A percentile compares a stretch with the other conserved stretches of the same genome.
phyloP scores from a whole-genome alignment of 345 rosid genomes.

The Brassica napus region Da-Ae NC_063435.1:2730501-2731000 shows the following conservation, averaged over 20 bases:
- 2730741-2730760: background rate
- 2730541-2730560: background rate
- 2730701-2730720: background rate
- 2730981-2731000: constrained; percentile 24
- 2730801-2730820: background rate
- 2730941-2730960: background rate
- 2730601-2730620: background rate
- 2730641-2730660: background rate
- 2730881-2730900: background rate
- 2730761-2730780: background rate
- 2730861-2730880: background rate
- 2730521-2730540: background rate
- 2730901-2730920: background rate
- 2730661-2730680: background rate
- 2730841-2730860: background rate
- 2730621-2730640: background rate
- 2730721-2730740: background rate
- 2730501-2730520: background rate
- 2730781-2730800: background rate
- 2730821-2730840: background rate
- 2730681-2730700: background rate
- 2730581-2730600: background rate
- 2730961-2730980: constrained; percentile 12
- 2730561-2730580: background rate
- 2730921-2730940: constrained; percentile 23